These are phyloP conservation scores for Tubosaeta sp. DNA, from an alignment of 768 basidiomycete genomes.

Conservation along the genomic window DNA sequence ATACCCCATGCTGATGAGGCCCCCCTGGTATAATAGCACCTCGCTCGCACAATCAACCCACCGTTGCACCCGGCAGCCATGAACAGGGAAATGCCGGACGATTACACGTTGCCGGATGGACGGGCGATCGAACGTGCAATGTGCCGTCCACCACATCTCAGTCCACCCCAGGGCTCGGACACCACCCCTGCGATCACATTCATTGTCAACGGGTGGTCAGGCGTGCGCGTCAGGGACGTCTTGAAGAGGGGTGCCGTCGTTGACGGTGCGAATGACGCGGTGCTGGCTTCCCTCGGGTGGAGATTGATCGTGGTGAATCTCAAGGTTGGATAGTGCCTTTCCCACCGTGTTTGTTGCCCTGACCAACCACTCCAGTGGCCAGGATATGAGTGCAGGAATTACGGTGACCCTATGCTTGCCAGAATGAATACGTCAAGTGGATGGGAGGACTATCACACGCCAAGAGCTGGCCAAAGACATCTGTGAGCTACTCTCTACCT, in stretches of 20 bases:
- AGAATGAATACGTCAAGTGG: conserved; percentile 11
- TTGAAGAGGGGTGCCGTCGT: conserved; percentile 7
- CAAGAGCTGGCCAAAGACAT: conserved; percentile 18
- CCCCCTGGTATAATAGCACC: conserved; percentile 11
- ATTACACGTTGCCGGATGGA: conserved; percentile 12
- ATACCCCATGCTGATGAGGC: background rate
- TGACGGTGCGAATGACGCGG: conserved; percentile 11
- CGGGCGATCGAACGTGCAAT: conserved; percentile 20
- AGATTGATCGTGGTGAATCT: conserved; percentile 18
- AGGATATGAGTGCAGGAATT: conserved; percentile 8
- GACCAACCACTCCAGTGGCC: conserved; percentile 17
- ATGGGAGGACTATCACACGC: conserved; percentile 15
- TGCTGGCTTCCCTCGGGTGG: conserved; percentile 18
- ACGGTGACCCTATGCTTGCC: conserved; percentile 5
- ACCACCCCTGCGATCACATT: conserved; percentile 18
- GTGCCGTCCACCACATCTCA: conserved; percentile 4
- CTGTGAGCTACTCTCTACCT: conserved; percentile 8
- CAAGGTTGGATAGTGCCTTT: conserved; percentile 10
- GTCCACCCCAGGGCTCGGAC: conserved; percentile 6
- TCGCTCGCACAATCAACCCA: conserved; percentile 7
- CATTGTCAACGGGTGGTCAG: conserved; percentile 14
- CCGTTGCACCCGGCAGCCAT: conserved; percentile 17
- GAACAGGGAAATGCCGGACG: conserved; percentile 16
- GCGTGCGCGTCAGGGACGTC: conserved; percentile 18
- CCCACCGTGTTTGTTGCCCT: background rate